Conservation (phyloP, 225 moss, liverwort and hornwort genomes). For the Straminergon stramineum region DNA sequence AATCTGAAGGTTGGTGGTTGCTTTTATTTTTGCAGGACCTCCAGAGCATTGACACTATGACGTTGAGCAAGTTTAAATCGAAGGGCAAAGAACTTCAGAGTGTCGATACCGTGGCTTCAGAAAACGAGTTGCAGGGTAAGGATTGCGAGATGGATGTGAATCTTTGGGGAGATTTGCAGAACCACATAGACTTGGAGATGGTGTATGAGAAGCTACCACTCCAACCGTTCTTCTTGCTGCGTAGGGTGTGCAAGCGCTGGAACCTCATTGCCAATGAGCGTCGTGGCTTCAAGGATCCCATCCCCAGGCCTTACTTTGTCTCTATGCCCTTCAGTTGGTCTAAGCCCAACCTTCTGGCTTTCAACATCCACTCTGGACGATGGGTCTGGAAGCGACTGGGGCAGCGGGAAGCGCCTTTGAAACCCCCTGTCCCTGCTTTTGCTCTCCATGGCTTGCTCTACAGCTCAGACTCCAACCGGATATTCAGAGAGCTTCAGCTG, state of each 20-base stretch:
- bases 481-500: constrained; percentile 2
- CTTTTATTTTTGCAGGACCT: not conserved
- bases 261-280: constrained; percentile 7
- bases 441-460: constrained; percentile 19
- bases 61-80: not conserved
- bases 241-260: constrained; percentile 28
- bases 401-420: not conserved
- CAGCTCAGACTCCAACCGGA: not conserved
- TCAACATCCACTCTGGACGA: not conserved
- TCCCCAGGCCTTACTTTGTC: constrained; percentile 30
- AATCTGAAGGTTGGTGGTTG: not conserved
- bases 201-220: constrained; percentile 23
- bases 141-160: constrained; percentile 3
- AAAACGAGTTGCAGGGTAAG: not conserved
- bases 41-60: not conserved
- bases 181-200: constrained; percentile 11
- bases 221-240: constrained; percentile 13
- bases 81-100: constrained; percentile 16
- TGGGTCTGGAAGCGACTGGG: constrained; percentile 20
- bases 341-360: constrained; percentile 7
- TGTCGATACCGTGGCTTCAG: not conserved
- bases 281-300: constrained; percentile 18
- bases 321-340: constrained; percentile 30
- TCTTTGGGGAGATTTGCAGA: constrained; percentile 19
- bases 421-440: constrained; percentile 13